Evolutionary conservation across 108 stramenopile genomes (phyloP).

Genomic region (Stephanodiscus triporus): DNA sequence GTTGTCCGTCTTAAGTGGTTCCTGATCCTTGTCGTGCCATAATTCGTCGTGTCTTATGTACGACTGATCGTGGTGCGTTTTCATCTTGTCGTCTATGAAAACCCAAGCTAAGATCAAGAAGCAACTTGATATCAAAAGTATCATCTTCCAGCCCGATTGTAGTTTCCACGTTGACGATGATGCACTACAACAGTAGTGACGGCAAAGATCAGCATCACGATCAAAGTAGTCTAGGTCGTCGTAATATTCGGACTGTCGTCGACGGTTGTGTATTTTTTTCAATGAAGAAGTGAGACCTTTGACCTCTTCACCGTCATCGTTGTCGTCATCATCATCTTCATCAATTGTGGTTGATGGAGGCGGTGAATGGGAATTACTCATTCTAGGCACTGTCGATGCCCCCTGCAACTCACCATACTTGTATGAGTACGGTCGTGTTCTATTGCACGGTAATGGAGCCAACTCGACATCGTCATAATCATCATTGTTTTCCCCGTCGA

Average conservation of each 20-base stretch:
- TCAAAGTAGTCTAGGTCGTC: constrained; percentile 38
- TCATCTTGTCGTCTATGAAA: constrained; percentile 23
- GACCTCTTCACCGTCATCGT: constrained; percentile 8
- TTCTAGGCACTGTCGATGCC: neutral
- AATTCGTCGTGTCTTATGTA: neutral
- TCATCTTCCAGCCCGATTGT: constrained; percentile 28
- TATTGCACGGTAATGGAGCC: constrained; percentile 8
- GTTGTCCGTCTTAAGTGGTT: constrained; percentile 22
- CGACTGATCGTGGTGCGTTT: constrained; percentile 30
- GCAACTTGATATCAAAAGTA: constrained; percentile 20
- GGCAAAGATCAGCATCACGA: constrained; percentile 6
- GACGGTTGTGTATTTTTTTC: neutral
- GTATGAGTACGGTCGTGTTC: neutral
- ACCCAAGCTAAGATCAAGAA: constrained; percentile 36
- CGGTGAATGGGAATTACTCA: neutral
- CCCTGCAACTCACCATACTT: neutral
- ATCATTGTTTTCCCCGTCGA: constrained; percentile 1
- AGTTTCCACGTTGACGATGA: neutral
- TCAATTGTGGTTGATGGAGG: neutral
- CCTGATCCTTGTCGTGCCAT: neutral
- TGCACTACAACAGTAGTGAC: constrained; percentile 9
- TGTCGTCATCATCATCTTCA: neutral
- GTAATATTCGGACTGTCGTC: constrained; percentile 10
- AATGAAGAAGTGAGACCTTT: constrained; percentile 7
- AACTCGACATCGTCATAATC: constrained; percentile 22